Base-by-base conservation (phyloP, 2,329 filamentous ascomycete genomes). In the Fusarium humuli region DNA sequence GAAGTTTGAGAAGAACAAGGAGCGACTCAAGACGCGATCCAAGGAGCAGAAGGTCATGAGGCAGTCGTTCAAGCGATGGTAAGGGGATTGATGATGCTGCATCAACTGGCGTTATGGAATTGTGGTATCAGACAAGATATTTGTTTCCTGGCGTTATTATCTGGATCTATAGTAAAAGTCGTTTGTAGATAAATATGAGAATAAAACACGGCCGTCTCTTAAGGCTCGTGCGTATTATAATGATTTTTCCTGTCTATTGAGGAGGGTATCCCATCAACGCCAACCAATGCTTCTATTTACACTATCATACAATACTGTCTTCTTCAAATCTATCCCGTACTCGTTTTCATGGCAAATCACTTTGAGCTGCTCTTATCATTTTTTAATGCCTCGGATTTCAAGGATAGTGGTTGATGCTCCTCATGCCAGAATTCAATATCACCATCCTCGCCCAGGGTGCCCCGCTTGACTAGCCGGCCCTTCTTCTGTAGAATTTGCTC, bases 401-500 rank as follows among this genome's bases (percentile, higher is more conserved):
- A n/a, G 34, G 34, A 18, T 18, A n/a, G 10, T 37, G 34, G 34
- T 37, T 37, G 34, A 37, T 70, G 34, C 65, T 57, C 45, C 70
- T 97, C 93, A 30, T 92, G 91, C 91, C 94, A 97, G 73, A 98
- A 96, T 79, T 98, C 95, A 49, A 98, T 83, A 77, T 97, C 92
- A n/a, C 93, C 94, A 71, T 94, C 90, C 71, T 90, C 88, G 54
- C 91, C 89, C 32, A 94, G 77, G 29, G 87, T 88, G 20, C 93
- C 92, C 65, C 88, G 88, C 83, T 91, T 92, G 64, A 95, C 86
- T 2, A 92, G 81, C 70, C 90, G 87, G 7, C 94, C 95, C 76
- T 91, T 91, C 71, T 94, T 90, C 62, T 85, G 83, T 82, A 96
- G 87, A 52, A 98, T 81, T 67, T 95, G 91, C 79, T 97, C 92